Evolutionary conservation across 371 early-diverging fungal genomes (phyloP).

Genomic region (Mortierella sp.): DNA sequence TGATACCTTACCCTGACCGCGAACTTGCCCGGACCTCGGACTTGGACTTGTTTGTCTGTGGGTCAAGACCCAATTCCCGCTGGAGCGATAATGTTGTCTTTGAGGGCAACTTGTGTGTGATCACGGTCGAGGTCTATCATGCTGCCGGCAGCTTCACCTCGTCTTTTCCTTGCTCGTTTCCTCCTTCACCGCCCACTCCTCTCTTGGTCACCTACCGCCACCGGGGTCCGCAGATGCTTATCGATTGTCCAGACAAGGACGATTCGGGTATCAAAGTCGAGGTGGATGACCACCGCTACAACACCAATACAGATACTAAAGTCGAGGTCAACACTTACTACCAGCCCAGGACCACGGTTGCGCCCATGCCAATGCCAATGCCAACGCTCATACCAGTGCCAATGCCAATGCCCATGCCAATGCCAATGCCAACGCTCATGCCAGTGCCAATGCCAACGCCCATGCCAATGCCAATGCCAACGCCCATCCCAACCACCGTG

Average conservation of each 20-base stretch:
- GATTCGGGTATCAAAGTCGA: neutral
- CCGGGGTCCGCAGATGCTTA: neutral
- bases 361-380: neutral
- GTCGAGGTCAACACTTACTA: neutral
- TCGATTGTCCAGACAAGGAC: neutral
- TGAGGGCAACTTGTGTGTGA: neutral
- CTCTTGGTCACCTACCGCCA: neutral
- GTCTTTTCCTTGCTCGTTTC: neutral
- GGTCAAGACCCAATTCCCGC: neutral
- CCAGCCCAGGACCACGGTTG: neutral
- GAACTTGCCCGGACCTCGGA: neutral
- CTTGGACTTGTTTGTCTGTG: neutral
- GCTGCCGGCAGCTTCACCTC: too few species aligned
- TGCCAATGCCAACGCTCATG: neutral
- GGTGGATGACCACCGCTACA: neutral
- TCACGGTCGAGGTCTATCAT: neutral
- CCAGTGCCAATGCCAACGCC: neutral
- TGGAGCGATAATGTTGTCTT: neutral
- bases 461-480: neutral
- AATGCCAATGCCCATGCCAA: neutral
- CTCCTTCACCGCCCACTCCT: neutral
- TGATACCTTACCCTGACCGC: neutral
- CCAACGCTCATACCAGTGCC: too few species aligned
- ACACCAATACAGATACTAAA: neutral
- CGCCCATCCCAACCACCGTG: neutral